phyloP scores from a whole-genome alignment of 2,329 filamentous ascomycete genomes.

The Aschersonia sp. region DNA sequence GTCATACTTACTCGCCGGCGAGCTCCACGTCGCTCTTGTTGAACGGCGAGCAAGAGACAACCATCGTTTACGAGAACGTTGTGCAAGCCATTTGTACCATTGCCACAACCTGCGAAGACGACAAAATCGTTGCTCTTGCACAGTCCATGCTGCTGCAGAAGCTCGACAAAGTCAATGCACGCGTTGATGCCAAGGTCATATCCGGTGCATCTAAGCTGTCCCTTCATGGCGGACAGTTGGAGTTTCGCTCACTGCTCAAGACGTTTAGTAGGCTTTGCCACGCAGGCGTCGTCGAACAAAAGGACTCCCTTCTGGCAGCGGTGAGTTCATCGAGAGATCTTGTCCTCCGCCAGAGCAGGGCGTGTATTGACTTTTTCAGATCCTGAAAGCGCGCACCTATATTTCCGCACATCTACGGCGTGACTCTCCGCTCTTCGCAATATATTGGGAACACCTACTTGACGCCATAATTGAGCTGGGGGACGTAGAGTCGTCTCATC shows the following conservation, averaged over 20 bases:
- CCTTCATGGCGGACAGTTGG: slow-evolving; percentile 60
- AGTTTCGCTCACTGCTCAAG: slow-evolving; percentile 78
- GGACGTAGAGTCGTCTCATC: slow-evolving; percentile 62
- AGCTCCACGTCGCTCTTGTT: slow-evolving; percentile 70
- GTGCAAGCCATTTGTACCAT: slow-evolving; percentile 92
- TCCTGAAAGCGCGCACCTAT: slow-evolving; percentile 65
- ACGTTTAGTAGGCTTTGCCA: slow-evolving; percentile 65
- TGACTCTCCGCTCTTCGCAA: slow-evolving; percentile 62
- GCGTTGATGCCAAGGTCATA: slow-evolving; percentile 76
- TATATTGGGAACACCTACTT: slow-evolving; percentile 73
- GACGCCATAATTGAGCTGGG: slow-evolving; percentile 84
- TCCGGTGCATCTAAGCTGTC: slow-evolving; percentile 68
- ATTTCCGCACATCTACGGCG: slow-evolving; percentile 57
- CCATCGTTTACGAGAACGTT: slow-evolving; percentile 69
- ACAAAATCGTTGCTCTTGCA: slow-evolving; percentile 84
- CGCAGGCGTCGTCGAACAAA: slow-evolving; percentile 56
- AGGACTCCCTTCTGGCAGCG: slow-evolving; percentile 53
- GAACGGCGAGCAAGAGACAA: slow-evolving; percentile 64
- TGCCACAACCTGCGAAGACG: slow-evolving; percentile 65
- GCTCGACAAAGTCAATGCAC: slow-evolving; percentile 66
- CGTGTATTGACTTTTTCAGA: slow-evolving; percentile 8
- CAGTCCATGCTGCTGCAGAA: slow-evolving; percentile 97
- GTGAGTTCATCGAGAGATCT: slow-evolving; percentile 18
- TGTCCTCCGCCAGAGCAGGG: background rate
- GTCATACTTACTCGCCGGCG: slow-evolving; percentile 44